phyloP scores from a whole-genome alignment of 2,329 filamentous ascomycete genomes.

The Ilyonectria sp. region DNA sequence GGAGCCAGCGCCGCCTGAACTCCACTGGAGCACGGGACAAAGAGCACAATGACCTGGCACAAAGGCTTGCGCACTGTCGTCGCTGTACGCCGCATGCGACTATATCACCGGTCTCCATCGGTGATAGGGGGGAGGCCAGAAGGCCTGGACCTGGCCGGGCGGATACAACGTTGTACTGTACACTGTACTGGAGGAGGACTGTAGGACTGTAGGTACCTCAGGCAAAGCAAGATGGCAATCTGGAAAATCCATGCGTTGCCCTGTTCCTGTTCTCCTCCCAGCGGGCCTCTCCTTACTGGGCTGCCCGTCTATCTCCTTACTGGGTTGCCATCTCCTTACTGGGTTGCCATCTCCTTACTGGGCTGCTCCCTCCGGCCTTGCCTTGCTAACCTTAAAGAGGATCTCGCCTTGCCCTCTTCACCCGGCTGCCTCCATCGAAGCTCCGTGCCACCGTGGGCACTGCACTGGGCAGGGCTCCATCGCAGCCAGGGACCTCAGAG shows the following conservation, averaged over 20 bases:
- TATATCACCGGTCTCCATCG: neutral
- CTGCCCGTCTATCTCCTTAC: slow-evolving; percentile 1
- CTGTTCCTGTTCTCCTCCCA: neutral
- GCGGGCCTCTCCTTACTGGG: neutral
- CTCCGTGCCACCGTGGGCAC: slow-evolving; percentile 7
- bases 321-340: slow-evolving; percentile 3
- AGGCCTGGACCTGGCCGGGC: neutral
- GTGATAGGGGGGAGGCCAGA: neutral
- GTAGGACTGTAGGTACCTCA: neutral
- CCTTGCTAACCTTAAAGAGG: slow-evolving; percentile 1
- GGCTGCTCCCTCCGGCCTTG: neutral
- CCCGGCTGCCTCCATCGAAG: slow-evolving; percentile 5
- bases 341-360: neutral
- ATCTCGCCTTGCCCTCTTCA: neutral
- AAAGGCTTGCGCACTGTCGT: neutral
- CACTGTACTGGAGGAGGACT: too few relatives aligned
- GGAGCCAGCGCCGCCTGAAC: neutral
- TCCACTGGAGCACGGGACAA: neutral
- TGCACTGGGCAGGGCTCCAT: neutral
- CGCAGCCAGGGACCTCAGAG: neutral
- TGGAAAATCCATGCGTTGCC: slow-evolving; percentile 1
- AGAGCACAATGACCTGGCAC: neutral
- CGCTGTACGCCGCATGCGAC: neutral
- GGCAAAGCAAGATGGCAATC: neutral
- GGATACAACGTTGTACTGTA: neutral